Evolutionary conservation across 768 basidiomycete species (phyloP), one percentile per base, ranked within the genome.

Genomic region (Leucocoprinus leucothites): DNA sequence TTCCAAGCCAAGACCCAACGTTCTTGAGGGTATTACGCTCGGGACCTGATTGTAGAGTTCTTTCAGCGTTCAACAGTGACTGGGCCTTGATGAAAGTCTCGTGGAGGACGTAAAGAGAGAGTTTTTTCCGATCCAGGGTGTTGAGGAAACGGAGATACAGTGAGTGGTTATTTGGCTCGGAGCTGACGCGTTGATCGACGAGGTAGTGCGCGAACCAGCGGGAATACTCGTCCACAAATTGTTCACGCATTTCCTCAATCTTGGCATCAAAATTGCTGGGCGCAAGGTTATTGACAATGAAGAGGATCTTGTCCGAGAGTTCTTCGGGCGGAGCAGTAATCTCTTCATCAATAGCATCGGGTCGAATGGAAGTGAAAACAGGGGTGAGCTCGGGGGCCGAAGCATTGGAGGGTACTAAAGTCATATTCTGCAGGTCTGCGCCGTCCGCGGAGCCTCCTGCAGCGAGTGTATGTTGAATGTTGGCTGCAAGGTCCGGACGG

Each of bases 171-270:
- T 99, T 99, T 50, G 93, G 93, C 71, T 99, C 97, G 54, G 89
- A 89, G 71, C 89, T 90, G 69, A 98, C 86, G 35, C 97, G 90
- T 65, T 98, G 92, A 64, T 95, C 93, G 34, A 99, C 94, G 46
- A 99, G 81, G 69, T 98, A 99, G 67, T 97, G 89, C 43, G 97
- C 96, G 64, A 99, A 97, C 97, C 97, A 99, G 44, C 89, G 81
- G 7, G 92, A 85, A 66, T 94, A 85, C 38, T 82, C 76, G 62
- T 94, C 89, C 44, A 89, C 81, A 70, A 96, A 96, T 53, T 90
- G 77, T 28, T 84, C 84, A 53, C 78, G 79, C 87, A 99, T 94
- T 63, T 98, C 97, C 28, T 73, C 69, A 34, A 94, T 74, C 70
- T 99, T 99, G 22, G 79, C 63, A 35, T 94, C 94, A 58, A 97